A percentile compares a stretch with the other conserved stretches of the same genome.
These are phyloP conservation scores for Rhinocladiella similis DNA, from an alignment of 2,329 filamentous ascomycete genomes.

Conservation along the genomic window DNA sequence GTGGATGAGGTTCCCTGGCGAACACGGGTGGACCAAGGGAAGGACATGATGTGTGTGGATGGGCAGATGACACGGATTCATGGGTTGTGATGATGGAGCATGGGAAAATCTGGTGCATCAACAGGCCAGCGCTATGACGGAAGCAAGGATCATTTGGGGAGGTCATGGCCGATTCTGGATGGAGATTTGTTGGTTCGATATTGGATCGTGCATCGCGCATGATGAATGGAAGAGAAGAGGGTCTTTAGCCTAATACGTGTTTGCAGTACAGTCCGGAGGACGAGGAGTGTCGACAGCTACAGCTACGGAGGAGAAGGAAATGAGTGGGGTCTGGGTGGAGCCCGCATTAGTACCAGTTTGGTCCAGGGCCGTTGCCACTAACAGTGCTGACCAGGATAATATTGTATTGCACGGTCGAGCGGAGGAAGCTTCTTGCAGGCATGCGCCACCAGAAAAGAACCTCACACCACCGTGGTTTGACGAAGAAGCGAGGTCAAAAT, in stretches of 20 bases:
- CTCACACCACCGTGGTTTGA: background rate
- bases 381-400: constrained; percentile 6
- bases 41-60: background rate
- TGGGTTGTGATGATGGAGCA: background rate
- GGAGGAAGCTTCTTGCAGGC: constrained; percentile 9
- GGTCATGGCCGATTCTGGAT: background rate
- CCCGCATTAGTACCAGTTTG: background rate
- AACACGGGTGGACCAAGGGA: constrained; percentile 1
- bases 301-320: background rate
- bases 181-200: background rate
- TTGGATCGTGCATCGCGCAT: background rate
- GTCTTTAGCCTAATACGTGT: background rate
- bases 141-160: constrained; percentile 2
- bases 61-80: constrained; percentile 8
- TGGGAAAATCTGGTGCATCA: background rate
- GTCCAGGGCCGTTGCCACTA: background rate
- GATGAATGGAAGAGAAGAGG: background rate
- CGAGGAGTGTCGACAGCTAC: too few relatives aligned
- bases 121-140: background rate
- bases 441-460: background rate
- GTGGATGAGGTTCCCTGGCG: background rate
- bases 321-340: background rate
- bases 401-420: constrained; percentile 2
- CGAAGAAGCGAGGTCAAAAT: background rate
- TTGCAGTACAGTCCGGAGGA: too few relatives aligned